Evolutionary conservation across 345 rosid species (phyloP).

Genomic region (Stellera chamaejasme): DNA sequence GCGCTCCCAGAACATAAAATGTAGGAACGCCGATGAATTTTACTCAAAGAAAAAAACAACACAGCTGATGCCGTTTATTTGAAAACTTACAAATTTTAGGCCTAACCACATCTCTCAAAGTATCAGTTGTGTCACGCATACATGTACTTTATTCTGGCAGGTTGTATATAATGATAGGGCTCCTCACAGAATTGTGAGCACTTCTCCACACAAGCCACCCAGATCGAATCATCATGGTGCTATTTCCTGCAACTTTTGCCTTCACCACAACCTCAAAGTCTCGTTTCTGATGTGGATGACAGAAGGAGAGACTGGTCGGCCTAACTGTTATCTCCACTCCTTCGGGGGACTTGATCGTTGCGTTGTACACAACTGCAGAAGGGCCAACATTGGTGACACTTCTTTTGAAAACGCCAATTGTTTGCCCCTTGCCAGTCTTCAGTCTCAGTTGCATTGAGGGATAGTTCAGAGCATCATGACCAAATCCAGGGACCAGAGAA

Average conservation of each 20-base stretch:
- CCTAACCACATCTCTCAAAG: background rate
- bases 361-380: conserved; percentile 41
- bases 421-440: conserved; percentile 20
- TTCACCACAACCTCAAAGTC: conserved; percentile 73
- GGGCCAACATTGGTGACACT: conserved; percentile 76
- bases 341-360: conserved; percentile 42
- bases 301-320: conserved; percentile 51
- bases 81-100: background rate
- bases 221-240: conserved; percentile 29
- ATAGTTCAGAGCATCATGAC: conserved; percentile 75
- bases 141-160: conserved; percentile 8
- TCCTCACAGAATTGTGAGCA: conserved; percentile 45
- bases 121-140: background rate
- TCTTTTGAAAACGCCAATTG: conserved; percentile 41
- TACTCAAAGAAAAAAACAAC: too few relatives aligned
- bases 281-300: conserved; percentile 33
- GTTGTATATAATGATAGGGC: conserved; percentile 55
- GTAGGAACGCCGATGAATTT: too few relatives aligned
- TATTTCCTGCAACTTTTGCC: conserved; percentile 31
- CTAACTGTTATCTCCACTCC: conserved; percentile 54
- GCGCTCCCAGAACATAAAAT: too few relatives aligned
- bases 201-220: conserved; percentile 74
- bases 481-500: conserved; percentile 53
- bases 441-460: conserved; percentile 66
- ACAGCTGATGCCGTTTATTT: background rate